phyloP scores from a whole-genome alignment of 345 rosid species.

The Populus alba region DNA sequence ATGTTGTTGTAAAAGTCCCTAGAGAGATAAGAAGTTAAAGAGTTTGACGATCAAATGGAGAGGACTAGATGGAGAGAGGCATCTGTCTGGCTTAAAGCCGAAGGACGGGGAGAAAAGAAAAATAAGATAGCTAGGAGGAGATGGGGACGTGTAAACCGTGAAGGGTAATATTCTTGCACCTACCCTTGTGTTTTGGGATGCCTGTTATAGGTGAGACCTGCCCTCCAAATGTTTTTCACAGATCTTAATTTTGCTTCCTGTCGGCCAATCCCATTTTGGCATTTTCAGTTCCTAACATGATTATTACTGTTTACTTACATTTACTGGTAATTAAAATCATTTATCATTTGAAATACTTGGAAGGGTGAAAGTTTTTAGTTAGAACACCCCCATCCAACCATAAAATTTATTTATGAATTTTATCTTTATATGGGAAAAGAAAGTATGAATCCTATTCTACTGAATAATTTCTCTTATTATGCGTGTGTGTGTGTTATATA shows the following conservation, averaged over 20 bases:
- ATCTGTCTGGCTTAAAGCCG: conserved; percentile 5
- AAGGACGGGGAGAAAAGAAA: conserved; percentile 18
- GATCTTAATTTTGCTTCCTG: neutral
- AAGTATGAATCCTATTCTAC: too few species aligned
- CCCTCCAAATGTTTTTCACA: neutral
- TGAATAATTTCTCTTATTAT: too few species aligned
- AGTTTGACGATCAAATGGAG: neutral
- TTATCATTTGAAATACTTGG: too few species aligned
- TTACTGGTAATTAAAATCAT: too few species aligned
- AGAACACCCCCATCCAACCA: too few species aligned
- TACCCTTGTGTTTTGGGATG: conserved; percentile 35
- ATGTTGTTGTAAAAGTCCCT: neutral
- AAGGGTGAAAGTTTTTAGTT: too few species aligned
- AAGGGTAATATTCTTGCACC: conserved; percentile 35
- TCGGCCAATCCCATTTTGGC: neutral
- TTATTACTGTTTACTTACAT: neutral
- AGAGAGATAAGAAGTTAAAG: neutral
- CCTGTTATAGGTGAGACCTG: too few species aligned
- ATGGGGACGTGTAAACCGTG: conserved; percentile 42
- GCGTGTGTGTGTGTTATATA: too few species aligned
- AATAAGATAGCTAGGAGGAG: neutral
- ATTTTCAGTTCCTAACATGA: neutral
- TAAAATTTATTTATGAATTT: too few species aligned
- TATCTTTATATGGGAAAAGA: too few species aligned
- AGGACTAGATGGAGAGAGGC: neutral